These are phyloP conservation scores for Drechslera avenae DNA, from an alignment of 2,329 filamentous ascomycete genomes.

Conservation along the genomic window DNA sequence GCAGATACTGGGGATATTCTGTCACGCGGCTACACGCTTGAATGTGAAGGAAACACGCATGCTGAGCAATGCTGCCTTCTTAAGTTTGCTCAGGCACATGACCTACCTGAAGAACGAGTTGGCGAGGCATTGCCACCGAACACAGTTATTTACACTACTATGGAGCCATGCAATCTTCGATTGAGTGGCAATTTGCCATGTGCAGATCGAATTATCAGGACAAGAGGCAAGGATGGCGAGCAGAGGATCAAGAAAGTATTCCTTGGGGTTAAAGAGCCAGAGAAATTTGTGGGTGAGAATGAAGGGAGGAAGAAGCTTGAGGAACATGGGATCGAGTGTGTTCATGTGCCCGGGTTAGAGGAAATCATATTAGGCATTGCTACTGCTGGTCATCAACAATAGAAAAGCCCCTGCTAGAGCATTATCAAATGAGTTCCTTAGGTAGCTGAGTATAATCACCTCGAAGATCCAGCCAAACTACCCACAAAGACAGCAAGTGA, in stretches of 20 bases:
- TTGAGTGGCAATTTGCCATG: slow-evolving; percentile 78
- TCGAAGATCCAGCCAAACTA: no score
- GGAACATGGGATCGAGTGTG: slow-evolving; percentile 73
- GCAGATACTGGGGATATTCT: slow-evolving; percentile 64
- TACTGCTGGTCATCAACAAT: slow-evolving; percentile 73
- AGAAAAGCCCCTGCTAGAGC: not conserved
- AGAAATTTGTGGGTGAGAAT: slow-evolving; percentile 86
- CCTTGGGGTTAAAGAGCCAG: slow-evolving; percentile 85
- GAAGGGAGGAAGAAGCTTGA: slow-evolving; percentile 72
- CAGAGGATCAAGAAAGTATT: slow-evolving; percentile 76
- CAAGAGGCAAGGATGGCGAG: slow-evolving; percentile 51
- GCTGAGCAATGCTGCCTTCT: slow-evolving; percentile 90
- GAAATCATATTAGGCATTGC: slow-evolving; percentile 80
- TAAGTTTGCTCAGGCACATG: slow-evolving; percentile 62
- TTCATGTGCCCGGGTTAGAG: slow-evolving; percentile 76
- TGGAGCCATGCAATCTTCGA: slow-evolving; percentile 81
- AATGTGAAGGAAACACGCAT: slow-evolving; percentile 91
- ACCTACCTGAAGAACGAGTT: slow-evolving; percentile 60
- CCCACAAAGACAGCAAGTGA: no score
- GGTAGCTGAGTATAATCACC: no score
- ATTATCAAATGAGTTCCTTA: no score
- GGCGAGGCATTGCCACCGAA: slow-evolving; percentile 58
- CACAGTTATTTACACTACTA: slow-evolving; percentile 82
- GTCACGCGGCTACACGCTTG: slow-evolving; percentile 86
- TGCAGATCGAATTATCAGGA: slow-evolving; percentile 74